Base-by-base conservation (phyloP, 352 stramenopile species). In the Pythium aquatile region DNA sequence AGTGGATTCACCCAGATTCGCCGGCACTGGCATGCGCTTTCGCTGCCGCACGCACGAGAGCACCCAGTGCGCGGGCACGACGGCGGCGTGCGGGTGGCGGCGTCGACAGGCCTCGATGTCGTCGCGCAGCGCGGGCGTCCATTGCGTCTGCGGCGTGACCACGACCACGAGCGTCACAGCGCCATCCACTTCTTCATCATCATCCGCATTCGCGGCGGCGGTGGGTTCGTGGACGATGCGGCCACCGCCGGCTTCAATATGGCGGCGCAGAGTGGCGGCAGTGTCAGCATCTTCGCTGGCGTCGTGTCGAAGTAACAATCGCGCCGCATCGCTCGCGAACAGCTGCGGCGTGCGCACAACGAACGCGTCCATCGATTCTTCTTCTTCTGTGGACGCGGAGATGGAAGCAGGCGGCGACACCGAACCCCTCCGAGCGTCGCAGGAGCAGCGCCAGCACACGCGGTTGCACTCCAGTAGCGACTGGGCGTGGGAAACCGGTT, bases 351-450 rank as follows among this genome's bases (percentile, higher is more conserved):
- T 33, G 20, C 76, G 80, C 58, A 75, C 67, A 2, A 89, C 48
- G 63, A 88, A 91, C 10, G 78, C 80, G 63, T 91, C 80, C 82
- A 91, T 91, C 35, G 46, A 11, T 30, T 40, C 35, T 56, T 44
- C 47, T 32, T 54, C 47, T 54, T 54, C 47, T 58, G 26, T 39
- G 37, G 53, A 32, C n/a, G 17, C n/a, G 16, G 11, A 47, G 44
- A 29, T 51, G 44, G 44, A 51, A 30, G 44, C n/a, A 51, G 44
- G 44, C 17, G 44, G 7, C n/a, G n/a, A 51, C 44, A 51, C 44
- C 44, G 20, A 51, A 51, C 44, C 44, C 44, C 44, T 51, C 3
- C 4, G 24, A 47, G 39, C 39, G 39, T 47, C 39, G 39, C 39
- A 47, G 14, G 39, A 47, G 16, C 39, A 24, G 39, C 39, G 24